Evolutionary conservation across 768 basidiomycete genomes (phyloP).

Genomic region (Pluteus cervinus): DNA sequence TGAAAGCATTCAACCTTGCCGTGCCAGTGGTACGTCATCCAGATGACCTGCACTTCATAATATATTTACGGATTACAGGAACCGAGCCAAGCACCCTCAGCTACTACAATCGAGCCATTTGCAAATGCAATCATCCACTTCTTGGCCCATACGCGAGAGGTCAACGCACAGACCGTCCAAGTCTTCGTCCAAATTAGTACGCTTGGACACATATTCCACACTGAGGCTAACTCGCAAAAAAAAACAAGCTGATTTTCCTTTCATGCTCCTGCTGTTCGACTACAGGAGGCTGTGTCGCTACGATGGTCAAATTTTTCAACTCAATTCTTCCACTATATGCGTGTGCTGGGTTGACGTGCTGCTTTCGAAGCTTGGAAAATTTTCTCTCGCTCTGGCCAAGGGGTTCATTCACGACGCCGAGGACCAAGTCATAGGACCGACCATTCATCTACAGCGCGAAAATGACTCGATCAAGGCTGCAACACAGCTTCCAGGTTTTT

Average conservation of each 20-base stretch:
- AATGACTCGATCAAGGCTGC: slow-evolving; percentile 53
- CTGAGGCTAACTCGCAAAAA: too few species aligned
- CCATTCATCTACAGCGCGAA: slow-evolving; percentile 33
- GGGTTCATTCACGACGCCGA: slow-evolving; percentile 7
- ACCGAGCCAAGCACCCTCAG: too few species aligned
- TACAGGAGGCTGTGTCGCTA: slow-evolving; percentile 43
- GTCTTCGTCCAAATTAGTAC: slow-evolving; percentile 9
- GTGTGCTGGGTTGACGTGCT: slow-evolving; percentile 65
- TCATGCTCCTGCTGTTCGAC: slow-evolving; percentile 40
- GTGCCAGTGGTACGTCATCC: too few species aligned
- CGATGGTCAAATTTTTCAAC: slow-evolving; percentile 25
- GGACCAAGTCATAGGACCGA: slow-evolving; percentile 13
- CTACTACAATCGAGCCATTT: too few species aligned
- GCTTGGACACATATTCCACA: too few species aligned
- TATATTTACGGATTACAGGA: too few species aligned
- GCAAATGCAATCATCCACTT: too few species aligned
- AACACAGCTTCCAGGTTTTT: slow-evolving; percentile 60
- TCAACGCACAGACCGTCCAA: too few species aligned
- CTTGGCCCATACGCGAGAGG: too few species aligned
- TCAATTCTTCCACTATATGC: slow-evolving; percentile 21
- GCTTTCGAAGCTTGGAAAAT: slow-evolving; percentile 46
- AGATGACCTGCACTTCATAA: too few species aligned
- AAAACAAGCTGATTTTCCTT: slow-evolving; percentile 17
- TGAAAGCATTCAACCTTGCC: too few species aligned
- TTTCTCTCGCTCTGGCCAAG: slow-evolving; percentile 15